These are phyloP conservation scores for Colletotrichum agaves DNA, from an alignment of 2,329 filamentous ascomycete species.

Conservation along the genomic window DNA sequence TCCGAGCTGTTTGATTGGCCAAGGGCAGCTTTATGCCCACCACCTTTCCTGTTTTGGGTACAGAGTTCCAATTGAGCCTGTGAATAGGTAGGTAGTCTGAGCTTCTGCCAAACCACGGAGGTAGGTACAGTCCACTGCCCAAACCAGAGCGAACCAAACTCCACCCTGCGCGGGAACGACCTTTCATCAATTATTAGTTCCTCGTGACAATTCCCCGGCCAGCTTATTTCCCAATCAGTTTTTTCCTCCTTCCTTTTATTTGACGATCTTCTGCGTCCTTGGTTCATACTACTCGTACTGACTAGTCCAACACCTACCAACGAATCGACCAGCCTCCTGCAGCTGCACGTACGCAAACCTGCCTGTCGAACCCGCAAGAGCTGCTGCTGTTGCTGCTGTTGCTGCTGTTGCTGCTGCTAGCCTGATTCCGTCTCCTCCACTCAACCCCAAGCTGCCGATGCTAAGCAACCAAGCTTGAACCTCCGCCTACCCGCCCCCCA, in stretches of 20 bases:
- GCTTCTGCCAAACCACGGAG: slow-evolving; percentile 18
- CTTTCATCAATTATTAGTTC: slow-evolving; percentile 34
- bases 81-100: too few relatives aligned
- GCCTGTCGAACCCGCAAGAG: slow-evolving; percentile 26
- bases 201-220: slow-evolving; percentile 32
- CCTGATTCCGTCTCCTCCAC: slow-evolving; percentile 2
- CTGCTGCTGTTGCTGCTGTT: slow-evolving; percentile 27
- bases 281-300: slow-evolving; percentile 5
- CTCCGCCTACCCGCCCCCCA: slow-evolving; percentile 1
- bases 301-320: background rate
- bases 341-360: background rate
- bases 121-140: background rate
- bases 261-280: background rate
- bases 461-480: slow-evolving; percentile 32
- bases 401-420: background rate
- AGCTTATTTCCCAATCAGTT: background rate
- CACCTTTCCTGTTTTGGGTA: slow-evolving; percentile 18
- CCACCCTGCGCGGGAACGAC: slow-evolving; percentile 30
- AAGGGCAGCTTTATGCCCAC: background rate
- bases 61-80: background rate
- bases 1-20: slow-evolving; percentile 29
- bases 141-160: slow-evolving; percentile 21
- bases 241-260: background rate
- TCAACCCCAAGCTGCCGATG: slow-evolving; percentile 15
- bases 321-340: slow-evolving; percentile 10